Conservation (phyloP, 495 filamentous ascomycete species). For the Diplogelasinospora grovesii region DNA sequence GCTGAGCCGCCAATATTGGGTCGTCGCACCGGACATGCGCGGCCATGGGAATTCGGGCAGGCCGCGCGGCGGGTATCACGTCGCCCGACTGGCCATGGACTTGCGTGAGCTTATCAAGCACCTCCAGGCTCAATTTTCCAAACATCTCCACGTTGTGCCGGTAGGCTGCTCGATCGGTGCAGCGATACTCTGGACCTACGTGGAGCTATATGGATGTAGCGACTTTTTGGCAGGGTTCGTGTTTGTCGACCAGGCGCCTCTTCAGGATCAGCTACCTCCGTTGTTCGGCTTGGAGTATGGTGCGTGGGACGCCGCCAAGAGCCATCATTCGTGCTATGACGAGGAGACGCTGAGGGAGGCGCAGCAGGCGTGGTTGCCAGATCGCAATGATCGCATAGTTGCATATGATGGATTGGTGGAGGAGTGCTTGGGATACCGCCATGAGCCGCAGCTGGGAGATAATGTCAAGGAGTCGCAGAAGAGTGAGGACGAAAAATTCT, state of each 20-base stretch:
- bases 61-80: constrained; percentile 35
- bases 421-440: constrained; percentile 36
- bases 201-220: constrained; percentile 31
- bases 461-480: constrained; percentile 11
- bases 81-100: constrained; percentile 38
- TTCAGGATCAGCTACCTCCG: constrained; percentile 34
- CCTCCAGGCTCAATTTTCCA: constrained; percentile 1
- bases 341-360: constrained; percentile 27
- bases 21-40: constrained; percentile 38
- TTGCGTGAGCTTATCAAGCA: constrained; percentile 28
- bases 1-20: constrained; percentile 21
- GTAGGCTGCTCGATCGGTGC: constrained; percentile 42
- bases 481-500: constrained; percentile 33
- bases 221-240: constrained; percentile 26
- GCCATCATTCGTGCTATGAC: constrained; percentile 34
- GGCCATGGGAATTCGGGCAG: constrained; percentile 36
- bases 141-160: constrained; percentile 19
- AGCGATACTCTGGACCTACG: constrained; percentile 39
- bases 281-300: constrained; percentile 23
- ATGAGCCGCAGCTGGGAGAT: constrained; percentile 9
- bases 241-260: constrained; percentile 42
- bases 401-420: constrained; percentile 27
- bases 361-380: constrained; percentile 26
- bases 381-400: constrained; percentile 13
- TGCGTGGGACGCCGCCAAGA: constrained; percentile 17